Conservation (phyloP, 768 basidiomycete species). For the Fomitopsis pulvina region DNA sequence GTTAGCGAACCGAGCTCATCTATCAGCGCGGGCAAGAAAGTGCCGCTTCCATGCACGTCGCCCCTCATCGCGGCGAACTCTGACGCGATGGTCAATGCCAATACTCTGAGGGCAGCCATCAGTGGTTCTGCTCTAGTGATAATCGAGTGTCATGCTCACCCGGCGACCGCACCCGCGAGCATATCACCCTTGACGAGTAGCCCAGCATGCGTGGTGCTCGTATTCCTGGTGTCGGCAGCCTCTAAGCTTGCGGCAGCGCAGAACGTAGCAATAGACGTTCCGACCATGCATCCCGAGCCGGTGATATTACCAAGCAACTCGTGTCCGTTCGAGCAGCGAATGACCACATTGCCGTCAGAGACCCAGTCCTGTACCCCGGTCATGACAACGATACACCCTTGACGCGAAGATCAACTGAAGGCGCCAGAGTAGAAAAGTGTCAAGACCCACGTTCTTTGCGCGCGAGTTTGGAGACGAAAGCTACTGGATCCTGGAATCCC, state of each 20-base stretch:
- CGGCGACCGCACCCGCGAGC: slow-evolving; percentile 68
- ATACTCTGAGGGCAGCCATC: slow-evolving; percentile 29
- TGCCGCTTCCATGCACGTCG: slow-evolving; percentile 55
- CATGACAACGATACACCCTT: slow-evolving; percentile 76
- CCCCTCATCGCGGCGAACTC: slow-evolving; percentile 45
- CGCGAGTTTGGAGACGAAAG: slow-evolving; percentile 65
- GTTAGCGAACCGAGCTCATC: slow-evolving; percentile 50
- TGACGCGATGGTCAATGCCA: slow-evolving; percentile 55
- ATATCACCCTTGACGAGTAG: slow-evolving; percentile 70
- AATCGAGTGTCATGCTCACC: slow-evolving; percentile 37
- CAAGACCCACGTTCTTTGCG: slow-evolving; percentile 59
- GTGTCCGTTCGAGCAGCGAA: slow-evolving; percentile 72
- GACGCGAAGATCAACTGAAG: background rate
- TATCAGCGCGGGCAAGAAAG: slow-evolving; percentile 59
- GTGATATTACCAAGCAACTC: slow-evolving; percentile 73
- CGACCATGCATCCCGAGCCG: slow-evolving; percentile 83
- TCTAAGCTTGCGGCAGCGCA: slow-evolving; percentile 59
- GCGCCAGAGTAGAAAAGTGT: background rate
- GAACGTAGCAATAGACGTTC: slow-evolving; percentile 72
- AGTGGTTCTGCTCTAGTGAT: background rate
- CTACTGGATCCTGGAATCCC: slow-evolving; percentile 70
- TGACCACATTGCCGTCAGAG: slow-evolving; percentile 68
- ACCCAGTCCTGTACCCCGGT: slow-evolving; percentile 80
- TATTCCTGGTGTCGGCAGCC: slow-evolving; percentile 20
- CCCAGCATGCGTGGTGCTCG: slow-evolving; percentile 24